These are phyloP conservation scores for Zasmidium cellare DNA, from an alignment of 2,329 filamentous ascomycete species.

Conservation along the genomic window DNA sequence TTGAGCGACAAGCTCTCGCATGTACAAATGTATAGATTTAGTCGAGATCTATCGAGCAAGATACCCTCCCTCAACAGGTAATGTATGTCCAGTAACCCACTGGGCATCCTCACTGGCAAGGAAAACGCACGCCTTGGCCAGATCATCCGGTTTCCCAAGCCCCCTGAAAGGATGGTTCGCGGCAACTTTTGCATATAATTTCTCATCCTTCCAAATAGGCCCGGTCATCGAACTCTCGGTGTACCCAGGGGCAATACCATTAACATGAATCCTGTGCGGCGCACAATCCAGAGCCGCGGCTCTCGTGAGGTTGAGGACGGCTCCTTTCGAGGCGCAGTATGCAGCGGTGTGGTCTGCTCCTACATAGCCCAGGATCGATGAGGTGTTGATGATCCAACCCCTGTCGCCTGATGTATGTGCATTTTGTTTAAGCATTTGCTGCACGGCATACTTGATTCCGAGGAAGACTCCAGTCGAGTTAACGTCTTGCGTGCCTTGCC, in stretches of 20 bases:
- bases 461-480: constrained; percentile 44
- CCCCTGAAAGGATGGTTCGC: constrained; percentile 37
- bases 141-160: constrained; percentile 37
- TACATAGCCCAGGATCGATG: constrained; percentile 46
- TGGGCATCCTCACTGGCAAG: constrained; percentile 45
- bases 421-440: constrained; percentile 54
- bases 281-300: constrained; percentile 31
- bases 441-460: constrained; percentile 48
- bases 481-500: constrained; percentile 32
- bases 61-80: constrained; percentile 23
- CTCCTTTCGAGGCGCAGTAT: constrained; percentile 31
- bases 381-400: constrained; percentile 54
- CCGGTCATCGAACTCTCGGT: constrained; percentile 25
- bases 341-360: constrained; percentile 39
- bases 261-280: constrained; percentile 30
- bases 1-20: too few species aligned
- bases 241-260: constrained; percentile 32
- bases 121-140: constrained; percentile 48
- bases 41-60: constrained; percentile 8
- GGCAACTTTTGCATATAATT: constrained; percentile 26
- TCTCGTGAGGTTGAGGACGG: constrained; percentile 29
- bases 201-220: constrained; percentile 21
- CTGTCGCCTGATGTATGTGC: constrained; percentile 41
- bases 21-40: not conserved
- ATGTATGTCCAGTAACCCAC: constrained; percentile 24